A percentile compares a stretch with the other conserved stretches of the same genome.
Evolutionary conservation across 331 rosid genomes (phyloP).

Genomic region (Phaseolus coccineus): DNA sequence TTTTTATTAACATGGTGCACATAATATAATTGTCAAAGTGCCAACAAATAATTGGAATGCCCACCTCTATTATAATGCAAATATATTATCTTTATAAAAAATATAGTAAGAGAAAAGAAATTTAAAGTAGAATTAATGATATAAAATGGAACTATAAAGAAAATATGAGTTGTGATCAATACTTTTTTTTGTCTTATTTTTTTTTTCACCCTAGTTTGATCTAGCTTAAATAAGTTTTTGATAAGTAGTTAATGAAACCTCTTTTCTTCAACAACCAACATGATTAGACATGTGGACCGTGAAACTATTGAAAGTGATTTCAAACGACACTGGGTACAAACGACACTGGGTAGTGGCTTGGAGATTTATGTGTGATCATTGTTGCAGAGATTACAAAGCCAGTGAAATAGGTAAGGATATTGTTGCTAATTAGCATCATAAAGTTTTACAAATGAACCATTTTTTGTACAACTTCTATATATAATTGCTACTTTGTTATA

Average conservation of each 20-base stretch:
- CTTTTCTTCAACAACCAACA: constrained; percentile 86
- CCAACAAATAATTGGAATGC: too few species aligned
- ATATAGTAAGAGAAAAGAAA: background rate
- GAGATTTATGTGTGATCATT: constrained; percentile 43
- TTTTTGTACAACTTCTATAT: constrained; percentile 13
- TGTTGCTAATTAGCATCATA: constrained; percentile 37
- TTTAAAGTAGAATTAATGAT: background rate
- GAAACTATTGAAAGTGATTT: constrained; percentile 40
- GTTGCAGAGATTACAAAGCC: constrained; percentile 39
- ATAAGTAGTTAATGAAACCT: constrained; percentile 56
- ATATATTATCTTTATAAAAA: too few species aligned
- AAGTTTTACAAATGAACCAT: constrained; percentile 4
- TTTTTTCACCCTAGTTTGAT: constrained; percentile 44
- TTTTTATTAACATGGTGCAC: too few species aligned
- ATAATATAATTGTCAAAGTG: too few species aligned
- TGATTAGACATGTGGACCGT: constrained; percentile 94
- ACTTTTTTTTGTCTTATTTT: background rate
- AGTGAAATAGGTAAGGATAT: constrained; percentile 22
- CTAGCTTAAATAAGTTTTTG: constrained; percentile 56
- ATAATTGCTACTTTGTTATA: constrained; percentile 38
- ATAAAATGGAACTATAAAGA: background rate
- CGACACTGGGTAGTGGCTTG: constrained; percentile 45
- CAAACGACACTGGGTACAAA: constrained; percentile 47
- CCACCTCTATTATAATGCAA: too few species aligned
- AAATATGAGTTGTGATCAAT: background rate